Conservation (phyloP, 371 early-diverging fungal species). For the Zopfochytrium polystomum region DNA sequence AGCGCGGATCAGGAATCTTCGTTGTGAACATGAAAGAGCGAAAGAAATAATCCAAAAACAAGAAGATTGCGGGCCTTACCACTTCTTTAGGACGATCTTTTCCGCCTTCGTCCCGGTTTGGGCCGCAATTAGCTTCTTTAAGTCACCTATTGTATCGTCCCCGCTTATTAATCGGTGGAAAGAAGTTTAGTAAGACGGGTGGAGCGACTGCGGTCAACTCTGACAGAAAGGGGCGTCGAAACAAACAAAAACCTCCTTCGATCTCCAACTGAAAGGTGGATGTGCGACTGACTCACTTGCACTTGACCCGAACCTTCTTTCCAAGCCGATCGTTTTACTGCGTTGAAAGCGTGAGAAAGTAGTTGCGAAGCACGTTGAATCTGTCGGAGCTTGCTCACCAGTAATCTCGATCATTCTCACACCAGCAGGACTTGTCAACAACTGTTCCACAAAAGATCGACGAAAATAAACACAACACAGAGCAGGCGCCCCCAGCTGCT, state of each 20-base stretch:
- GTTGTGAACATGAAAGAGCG: too few species aligned
- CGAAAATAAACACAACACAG: slow-evolving; percentile 14
- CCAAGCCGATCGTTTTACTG: slow-evolving; percentile 78
- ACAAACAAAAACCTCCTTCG: too few species aligned
- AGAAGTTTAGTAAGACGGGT: slow-evolving; percentile 9
- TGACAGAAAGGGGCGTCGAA: too few species aligned
- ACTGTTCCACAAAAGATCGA: slow-evolving; percentile 16
- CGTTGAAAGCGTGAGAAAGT: not conserved
- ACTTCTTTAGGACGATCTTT: slow-evolving; percentile 91
- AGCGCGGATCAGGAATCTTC: too few species aligned
- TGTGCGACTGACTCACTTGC: slow-evolving; percentile 67
- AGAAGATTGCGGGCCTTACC: too few species aligned
- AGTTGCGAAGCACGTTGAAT: not conserved
- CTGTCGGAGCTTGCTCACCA: not conserved
- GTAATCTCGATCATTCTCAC: not conserved
- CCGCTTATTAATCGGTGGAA: slow-evolving; percentile 49
- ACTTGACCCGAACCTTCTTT: slow-evolving; percentile 90
- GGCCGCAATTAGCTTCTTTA: slow-evolving; percentile 89
- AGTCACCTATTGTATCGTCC: slow-evolving; percentile 83
- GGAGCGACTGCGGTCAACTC: not conserved
- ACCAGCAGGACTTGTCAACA: too few species aligned
- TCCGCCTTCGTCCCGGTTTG: slow-evolving; percentile 89
- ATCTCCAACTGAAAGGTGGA: too few species aligned
- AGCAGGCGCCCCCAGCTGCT: too few species aligned
- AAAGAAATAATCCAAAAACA: too few species aligned